Evolutionary conservation across 305 asterid species (phyloP).

Genomic region (Solanum hybrid): DNA sequence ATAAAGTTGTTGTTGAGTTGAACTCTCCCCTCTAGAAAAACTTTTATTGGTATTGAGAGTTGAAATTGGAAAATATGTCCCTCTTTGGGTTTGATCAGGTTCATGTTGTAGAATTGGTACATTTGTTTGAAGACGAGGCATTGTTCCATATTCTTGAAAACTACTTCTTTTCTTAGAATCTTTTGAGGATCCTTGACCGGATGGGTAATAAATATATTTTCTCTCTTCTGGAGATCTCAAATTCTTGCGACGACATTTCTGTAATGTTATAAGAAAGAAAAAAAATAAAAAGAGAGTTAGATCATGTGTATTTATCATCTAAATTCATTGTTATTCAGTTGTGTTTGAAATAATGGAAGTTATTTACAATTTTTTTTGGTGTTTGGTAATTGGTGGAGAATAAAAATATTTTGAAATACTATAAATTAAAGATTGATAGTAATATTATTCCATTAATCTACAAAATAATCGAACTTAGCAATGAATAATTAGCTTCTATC

Average conservation of each 20-base stretch:
- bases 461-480: not conserved
- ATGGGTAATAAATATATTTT: not conserved
- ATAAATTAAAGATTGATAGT: not conserved
- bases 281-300: not conserved
- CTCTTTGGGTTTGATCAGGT: not conserved
- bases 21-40: not conserved
- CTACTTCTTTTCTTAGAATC: not conserved
- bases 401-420: not conserved
- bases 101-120: not conserved
- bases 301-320: not conserved
- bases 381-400: not conserved
- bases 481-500: not conserved
- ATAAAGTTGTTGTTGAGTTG: not conserved
- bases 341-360: not conserved
- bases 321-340: not conserved
- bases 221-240: not conserved
- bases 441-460: not conserved
- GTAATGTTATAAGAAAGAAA: not conserved
- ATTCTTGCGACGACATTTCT: not conserved
- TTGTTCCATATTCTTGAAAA: not conserved
- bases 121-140: slow-evolving; percentile 2
- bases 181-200: not conserved
- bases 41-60: not conserved
- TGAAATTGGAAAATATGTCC: not conserved
- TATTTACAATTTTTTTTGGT: not conserved